Evolutionary conservation across 768 basidiomycete species (phyloP).

Genomic region (Phaffia australis): DNA sequence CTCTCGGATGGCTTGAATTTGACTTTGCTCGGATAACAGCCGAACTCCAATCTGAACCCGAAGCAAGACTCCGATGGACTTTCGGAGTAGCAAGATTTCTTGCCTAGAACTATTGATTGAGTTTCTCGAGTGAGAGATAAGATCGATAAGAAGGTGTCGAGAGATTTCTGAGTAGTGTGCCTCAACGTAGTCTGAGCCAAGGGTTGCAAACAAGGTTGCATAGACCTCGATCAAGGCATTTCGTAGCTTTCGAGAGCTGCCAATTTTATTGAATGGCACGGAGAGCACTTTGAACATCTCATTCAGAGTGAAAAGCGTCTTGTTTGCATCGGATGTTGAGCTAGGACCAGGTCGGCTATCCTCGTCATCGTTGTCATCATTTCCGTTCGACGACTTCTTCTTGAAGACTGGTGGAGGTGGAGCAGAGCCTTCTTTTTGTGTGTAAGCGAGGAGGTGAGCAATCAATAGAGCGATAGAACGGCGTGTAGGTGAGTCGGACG

Average conservation of each 20-base stretch:
- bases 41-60: conserved; percentile 77
- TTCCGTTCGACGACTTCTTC: conserved; percentile 41
- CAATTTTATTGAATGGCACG: conserved; percentile 63
- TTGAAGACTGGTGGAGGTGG: conserved; percentile 39
- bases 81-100: conserved; percentile 61
- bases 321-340: conserved; percentile 48
- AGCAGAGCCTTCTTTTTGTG: conserved; percentile 59
- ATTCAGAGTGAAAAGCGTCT: conserved; percentile 55
- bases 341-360: conserved; percentile 46
- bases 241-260: conserved; percentile 56
- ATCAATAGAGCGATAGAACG: conserved; percentile 65
- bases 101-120: conserved; percentile 46
- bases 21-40: conserved; percentile 85
- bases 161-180: conserved; percentile 67
- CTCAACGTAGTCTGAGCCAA: conserved; percentile 72
- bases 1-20: conserved; percentile 82
- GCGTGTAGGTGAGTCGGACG: conserved; percentile 71
- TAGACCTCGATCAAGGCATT: conserved; percentile 87
- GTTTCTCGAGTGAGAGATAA: conserved; percentile 51
- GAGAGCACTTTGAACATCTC: conserved; percentile 82
- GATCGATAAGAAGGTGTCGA: conserved; percentile 64
- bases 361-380: conserved; percentile 45
- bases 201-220: conserved; percentile 57
- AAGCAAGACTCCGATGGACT: conserved; percentile 62
- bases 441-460: conserved; percentile 71